phyloP scores from a whole-genome alignment of 371 early-diverging fungal genomes.

The Batkoa obscura region DNA sequence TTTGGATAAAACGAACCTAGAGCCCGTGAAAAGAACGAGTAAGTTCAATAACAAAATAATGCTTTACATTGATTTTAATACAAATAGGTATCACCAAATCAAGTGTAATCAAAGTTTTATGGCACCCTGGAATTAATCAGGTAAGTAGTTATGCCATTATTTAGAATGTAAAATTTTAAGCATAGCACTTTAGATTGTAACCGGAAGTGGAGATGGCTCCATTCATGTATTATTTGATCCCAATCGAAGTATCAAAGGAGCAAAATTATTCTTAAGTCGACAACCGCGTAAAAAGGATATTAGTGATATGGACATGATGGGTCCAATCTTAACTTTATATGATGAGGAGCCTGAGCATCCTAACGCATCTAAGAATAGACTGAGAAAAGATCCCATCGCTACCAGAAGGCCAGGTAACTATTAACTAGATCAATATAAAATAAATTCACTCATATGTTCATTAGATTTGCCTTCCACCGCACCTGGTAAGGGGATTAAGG shows the following conservation, averaged over 20 bases:
- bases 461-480: conserved; percentile 54
- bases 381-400: conserved; percentile 51
- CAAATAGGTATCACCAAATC: conserved; percentile 24
- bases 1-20: conserved; percentile 44
- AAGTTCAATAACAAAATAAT: conserved; percentile 7
- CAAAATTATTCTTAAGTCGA: conserved; percentile 43
- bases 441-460: conserved; percentile 3
- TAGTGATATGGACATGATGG: conserved; percentile 2
- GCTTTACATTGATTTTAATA: neutral
- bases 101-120: conserved; percentile 55
- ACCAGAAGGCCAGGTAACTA: conserved; percentile 49
- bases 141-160: conserved; percentile 11
- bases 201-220: conserved; percentile 56
- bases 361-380: conserved; percentile 56
- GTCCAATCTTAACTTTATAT: conserved; percentile 54
- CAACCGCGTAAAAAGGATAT: conserved; percentile 27
- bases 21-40: conserved; percentile 29
- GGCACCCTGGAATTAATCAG: conserved; percentile 82
- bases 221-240: conserved; percentile 63
- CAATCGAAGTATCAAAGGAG: conserved; percentile 47
- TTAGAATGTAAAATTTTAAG: neutral
- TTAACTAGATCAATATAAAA: neutral
- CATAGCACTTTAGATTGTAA: conserved; percentile 26
- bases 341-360: conserved; percentile 32
- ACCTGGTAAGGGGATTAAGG: conserved; percentile 56